Base-by-base conservation (phyloP, 108 stramenopile genomes). In the Thalassiosira profunda region DNA sequence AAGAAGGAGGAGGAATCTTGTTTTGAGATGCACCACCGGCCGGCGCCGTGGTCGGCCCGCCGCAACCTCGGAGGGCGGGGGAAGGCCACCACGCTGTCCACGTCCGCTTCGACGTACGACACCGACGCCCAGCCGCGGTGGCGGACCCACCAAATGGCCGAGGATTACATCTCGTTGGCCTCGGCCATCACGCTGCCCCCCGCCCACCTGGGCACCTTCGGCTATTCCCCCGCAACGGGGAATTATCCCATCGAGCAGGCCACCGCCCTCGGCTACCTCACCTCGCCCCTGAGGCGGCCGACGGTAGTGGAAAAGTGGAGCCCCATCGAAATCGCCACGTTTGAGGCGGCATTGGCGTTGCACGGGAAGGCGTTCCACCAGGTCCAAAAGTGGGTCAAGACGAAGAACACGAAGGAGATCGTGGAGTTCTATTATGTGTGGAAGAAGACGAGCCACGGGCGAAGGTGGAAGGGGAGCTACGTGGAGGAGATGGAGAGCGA, bases 341-440 rank as follows among this genome's bases (percentile, higher is more conserved):
- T 98, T 65, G 95, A 98, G 51, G 91, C 86, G 33, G 70, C 84
- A 29, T 49, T 98, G 58, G 64, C 83, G 17, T 63, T 91, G 15
- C 74, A 90, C 47, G 97, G 97, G 15, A 98, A 98, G 54, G 44
- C 81, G 8, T 97, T 97, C 60, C 82, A 94, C 56, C 18, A 52
- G 20, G 61, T 96, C 6, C 75, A 82, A 44, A 80, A 84, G 57
- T 64, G 53, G 52, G 81, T 96, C 1, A 74, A 74, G 28, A 92
- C 91, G 31, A 99, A 99, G 67, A 74, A 63, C 31, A 88, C 87
- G 0, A 77, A 90, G 36, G 97, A 99, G 41, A 74, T 95, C 11
- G 80, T 98, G 20, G 98, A 96, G 64, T 98, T 99, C 70, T 99
- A 99, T 72, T 98, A 98, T 67, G 75, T 97, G 37, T 98, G 97